Base-by-base conservation (phyloP, 2,329 filamentous ascomycete genomes). In the Beauveria varroae region DNA sequence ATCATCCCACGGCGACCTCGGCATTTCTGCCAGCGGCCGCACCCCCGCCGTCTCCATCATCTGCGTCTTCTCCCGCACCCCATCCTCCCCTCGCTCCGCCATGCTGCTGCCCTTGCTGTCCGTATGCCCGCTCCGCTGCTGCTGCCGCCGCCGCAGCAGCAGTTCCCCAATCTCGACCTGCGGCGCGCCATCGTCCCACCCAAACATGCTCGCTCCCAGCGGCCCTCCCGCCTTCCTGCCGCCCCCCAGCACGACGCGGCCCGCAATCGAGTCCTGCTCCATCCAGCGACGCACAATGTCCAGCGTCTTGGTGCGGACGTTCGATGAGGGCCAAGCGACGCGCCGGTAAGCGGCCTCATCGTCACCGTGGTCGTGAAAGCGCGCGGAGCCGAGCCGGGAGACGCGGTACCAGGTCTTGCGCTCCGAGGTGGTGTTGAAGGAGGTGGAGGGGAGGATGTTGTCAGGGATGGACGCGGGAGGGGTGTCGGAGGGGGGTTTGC, bases 371-470 rank as follows among this genome's bases (percentile, higher is more conserved):
- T 85, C 77, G 65, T 87, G 79, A 62, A 81, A 81, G 6, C 83
- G 77, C 65, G 80, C 78, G 0, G 85, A 84, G 3, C 84, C 86
- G 60, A 78, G 79, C 5, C 86, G 79, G 8, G 86, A 86, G 20
- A 88, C 72, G 22, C 84, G 82, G 65, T 88, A 87, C 86, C 86
- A 89, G 8, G 78, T 77, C 67, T 84, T 86, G 54, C 86, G 83
- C 70, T 88, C 80, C 2, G 81, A 80, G 3, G 81, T 79, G 2
- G 78, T 75, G 5, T 75, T 74, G 63, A 86, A 86, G 30, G 75
- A 81, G 68, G 86, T 82, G 34, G 30, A 34, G 12, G 70, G 71
- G 20, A 83, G 75, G 50, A 81, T 69, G 34, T 74, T 71, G 34
- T 83, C 81, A 0, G 81, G 71, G 0, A 83, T 65, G 3, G 67